These are phyloP conservation scores for Porphyridium purpureum DNA, from an alignment of 23 red algal genomes.

Conservation along the genomic window DNA sequence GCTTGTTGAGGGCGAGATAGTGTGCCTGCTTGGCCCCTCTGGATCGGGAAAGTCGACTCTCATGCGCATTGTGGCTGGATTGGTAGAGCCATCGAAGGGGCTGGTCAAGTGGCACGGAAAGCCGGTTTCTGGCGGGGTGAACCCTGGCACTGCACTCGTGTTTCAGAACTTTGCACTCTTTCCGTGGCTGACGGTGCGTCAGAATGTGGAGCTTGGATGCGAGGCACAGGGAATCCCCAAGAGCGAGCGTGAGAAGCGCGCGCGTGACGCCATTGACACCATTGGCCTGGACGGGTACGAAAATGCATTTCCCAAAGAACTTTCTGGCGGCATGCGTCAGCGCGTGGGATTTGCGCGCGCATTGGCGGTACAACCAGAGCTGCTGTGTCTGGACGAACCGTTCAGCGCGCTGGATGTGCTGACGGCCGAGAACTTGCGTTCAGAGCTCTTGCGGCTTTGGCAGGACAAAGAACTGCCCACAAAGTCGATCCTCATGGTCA, in stretches of 20 bases:
- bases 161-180: constrained; percentile 98
- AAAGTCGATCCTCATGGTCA: constrained; percentile 75
- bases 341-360: constrained; percentile 96
- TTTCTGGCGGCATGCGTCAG: constrained; percentile 79
- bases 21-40: constrained; percentile 79
- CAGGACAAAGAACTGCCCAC: constrained; percentile 79
- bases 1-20: constrained; percentile 65
- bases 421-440: constrained; percentile 95
- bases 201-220: constrained; percentile 90
- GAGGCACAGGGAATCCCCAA: neutral
- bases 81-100: constrained; percentile 47
- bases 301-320: constrained; percentile 83
- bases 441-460: constrained; percentile 88
- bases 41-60: constrained; percentile 95
- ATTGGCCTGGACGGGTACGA: constrained; percentile 98
- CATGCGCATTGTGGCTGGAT: constrained; percentile 75
- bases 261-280: constrained; percentile 65
- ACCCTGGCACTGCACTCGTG: constrained; percentile 78
- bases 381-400: constrained; percentile 88
- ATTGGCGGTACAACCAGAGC: constrained; percentile 74
- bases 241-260: constrained; percentile 10
- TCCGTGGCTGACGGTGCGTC: constrained; percentile 92
- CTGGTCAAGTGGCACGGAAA: constrained; percentile 41
- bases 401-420: constrained; percentile 95
- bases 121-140: constrained; percentile 37